A percentile compares a stretch with the other conserved stretches of the same genome.
phyloP scores from a whole-genome alignment of 1,139 yeast species.

The Taphrina confusa region DNA sequence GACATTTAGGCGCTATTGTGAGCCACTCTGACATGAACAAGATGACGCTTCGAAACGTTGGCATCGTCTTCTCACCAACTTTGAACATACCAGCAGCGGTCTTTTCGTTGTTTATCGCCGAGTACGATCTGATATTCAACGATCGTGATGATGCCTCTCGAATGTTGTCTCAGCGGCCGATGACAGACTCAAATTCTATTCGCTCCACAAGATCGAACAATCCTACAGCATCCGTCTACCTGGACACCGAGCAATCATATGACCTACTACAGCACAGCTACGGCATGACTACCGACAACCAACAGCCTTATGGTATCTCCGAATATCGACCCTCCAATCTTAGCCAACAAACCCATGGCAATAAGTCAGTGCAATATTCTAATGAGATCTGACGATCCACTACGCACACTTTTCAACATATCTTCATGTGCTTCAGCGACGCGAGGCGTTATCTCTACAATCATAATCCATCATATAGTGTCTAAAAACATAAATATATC shows the following conservation, averaged over 20 bases:
- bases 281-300: background rate
- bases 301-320: background rate
- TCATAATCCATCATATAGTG: too few relatives aligned
- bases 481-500: too few relatives aligned
- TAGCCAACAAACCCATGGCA: too few relatives aligned
- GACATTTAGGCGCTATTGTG: slow-evolving; percentile 65
- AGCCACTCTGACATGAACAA: slow-evolving; percentile 66
- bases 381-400: too few relatives aligned
- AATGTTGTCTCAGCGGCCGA: slow-evolving; percentile 4
- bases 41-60: slow-evolving; percentile 76
- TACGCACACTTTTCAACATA: too few relatives aligned
- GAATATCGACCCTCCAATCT: slow-evolving; percentile 2
- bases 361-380: too few relatives aligned
- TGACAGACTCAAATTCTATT: slow-evolving; percentile 5
- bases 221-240: background rate
- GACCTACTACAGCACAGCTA: slow-evolving; percentile 7
- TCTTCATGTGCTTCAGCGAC: too few relatives aligned
- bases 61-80: slow-evolving; percentile 86
- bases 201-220: slow-evolving; percentile 4
- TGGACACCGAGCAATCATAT: slow-evolving; percentile 12
- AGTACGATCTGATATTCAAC: slow-evolving; percentile 61
- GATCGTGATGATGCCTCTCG: slow-evolving; percentile 12
- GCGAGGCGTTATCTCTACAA: too few relatives aligned
- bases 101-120: slow-evolving; percentile 62
- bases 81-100: slow-evolving; percentile 69